Percentiles rank a stretch among this genome's conserved stretches.
These are phyloP conservation scores for Fraxinus americana DNA, from an alignment of 257 asterid genomes.

Conservation along the genomic window DNA sequence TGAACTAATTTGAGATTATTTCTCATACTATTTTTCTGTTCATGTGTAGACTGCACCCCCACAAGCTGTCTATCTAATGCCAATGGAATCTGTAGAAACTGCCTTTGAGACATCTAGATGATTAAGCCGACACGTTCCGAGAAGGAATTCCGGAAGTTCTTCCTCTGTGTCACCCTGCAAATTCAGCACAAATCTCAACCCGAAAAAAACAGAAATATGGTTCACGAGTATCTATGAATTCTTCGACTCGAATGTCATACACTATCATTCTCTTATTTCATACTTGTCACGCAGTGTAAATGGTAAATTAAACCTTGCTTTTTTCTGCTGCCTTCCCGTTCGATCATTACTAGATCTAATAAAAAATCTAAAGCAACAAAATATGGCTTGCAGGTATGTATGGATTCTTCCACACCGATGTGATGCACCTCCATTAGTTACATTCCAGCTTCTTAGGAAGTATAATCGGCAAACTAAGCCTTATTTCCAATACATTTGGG, in stretches of 20 bases:
- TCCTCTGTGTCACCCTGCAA: conserved; percentile 79
- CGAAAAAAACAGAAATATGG: background rate
- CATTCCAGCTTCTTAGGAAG: too few species aligned
- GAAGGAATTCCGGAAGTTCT: conserved; percentile 80
- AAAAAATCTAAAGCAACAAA: too few species aligned
- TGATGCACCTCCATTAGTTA: too few species aligned
- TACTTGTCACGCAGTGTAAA: background rate
- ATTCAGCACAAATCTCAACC: background rate
- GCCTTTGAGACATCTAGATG: conserved; percentile 77
- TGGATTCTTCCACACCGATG: too few species aligned
- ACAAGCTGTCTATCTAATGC: conserved; percentile 20
- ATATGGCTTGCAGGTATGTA: too few species aligned
- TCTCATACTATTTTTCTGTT: conserved; percentile 13
- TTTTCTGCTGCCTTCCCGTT: background rate
- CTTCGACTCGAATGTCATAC: background rate
- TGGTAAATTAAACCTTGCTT: background rate
- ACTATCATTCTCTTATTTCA: background rate
- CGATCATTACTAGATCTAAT: too few species aligned
- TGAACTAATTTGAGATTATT: conserved; percentile 22
- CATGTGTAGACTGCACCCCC: background rate
- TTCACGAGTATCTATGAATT: background rate
- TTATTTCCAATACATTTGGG: too few species aligned
- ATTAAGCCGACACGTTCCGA: conserved; percentile 87
- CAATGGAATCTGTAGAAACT: conserved; percentile 40
- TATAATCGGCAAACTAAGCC: too few species aligned